Conservation (phyloP, 768 basidiomycete genomes). For the Boletus fagicola region DNA sequence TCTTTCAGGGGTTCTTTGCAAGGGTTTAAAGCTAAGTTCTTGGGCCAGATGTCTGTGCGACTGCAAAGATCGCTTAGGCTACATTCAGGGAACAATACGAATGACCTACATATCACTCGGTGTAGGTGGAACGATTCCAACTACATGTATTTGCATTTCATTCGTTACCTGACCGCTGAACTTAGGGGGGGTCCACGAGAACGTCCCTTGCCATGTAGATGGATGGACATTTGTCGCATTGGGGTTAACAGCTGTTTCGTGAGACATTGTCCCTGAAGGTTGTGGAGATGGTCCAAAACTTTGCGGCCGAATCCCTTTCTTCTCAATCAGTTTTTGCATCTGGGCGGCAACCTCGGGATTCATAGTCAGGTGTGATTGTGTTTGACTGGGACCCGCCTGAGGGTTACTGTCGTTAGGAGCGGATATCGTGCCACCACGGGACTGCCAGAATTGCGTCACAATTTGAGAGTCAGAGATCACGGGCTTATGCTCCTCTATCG, state of each 20-base stretch:
- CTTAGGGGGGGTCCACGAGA: slow-evolving; percentile 41
- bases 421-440: slow-evolving; percentile 22
- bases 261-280: slow-evolving; percentile 16
- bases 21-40: slow-evolving; percentile 39
- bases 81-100: neutral
- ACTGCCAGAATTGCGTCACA: slow-evolving; percentile 29
- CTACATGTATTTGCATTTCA: slow-evolving; percentile 42
- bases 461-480: slow-evolving; percentile 24
- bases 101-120: slow-evolving; percentile 36
- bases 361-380: neutral
- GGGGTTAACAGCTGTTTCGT: slow-evolving; percentile 7
- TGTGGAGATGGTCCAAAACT: slow-evolving; percentile 16
- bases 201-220: slow-evolving; percentile 45
- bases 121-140: slow-evolving; percentile 24
- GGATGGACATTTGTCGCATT: slow-evolving; percentile 1
- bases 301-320: slow-evolving; percentile 36
- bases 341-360: slow-evolving; percentile 35
- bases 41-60: slow-evolving; percentile 54
- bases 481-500: slow-evolving; percentile 23
- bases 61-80: slow-evolving; percentile 33
- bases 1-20: slow-evolving; percentile 43
- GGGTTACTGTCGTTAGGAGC: slow-evolving; percentile 3
- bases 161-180: slow-evolving; percentile 36
- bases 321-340: slow-evolving; percentile 50
- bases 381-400: slow-evolving; percentile 18